These are phyloP conservation scores for Plantago ovata DNA, from an alignment of 257 asterid species.

Conservation along the genomic window DNA sequence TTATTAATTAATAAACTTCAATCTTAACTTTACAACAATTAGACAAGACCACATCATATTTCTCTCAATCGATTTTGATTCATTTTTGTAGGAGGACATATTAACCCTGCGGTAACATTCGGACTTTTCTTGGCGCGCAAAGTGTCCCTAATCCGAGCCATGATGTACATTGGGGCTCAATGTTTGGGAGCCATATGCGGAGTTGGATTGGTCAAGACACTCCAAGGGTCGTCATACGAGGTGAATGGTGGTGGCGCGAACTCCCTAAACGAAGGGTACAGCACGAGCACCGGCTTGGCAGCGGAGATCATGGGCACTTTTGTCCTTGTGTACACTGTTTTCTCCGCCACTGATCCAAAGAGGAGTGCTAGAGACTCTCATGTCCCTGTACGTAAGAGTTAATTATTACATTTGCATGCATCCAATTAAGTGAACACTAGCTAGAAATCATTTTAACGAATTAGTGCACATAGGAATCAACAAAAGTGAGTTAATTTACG, in stretches of 20 bases:
- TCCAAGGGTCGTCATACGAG: constrained; percentile 20
- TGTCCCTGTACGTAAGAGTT: constrained; percentile 37
- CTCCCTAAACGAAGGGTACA: too few species aligned
- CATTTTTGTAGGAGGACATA: constrained; percentile 50
- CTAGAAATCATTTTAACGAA: background rate
- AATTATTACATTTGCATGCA: background rate
- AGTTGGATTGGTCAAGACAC: constrained; percentile 33
- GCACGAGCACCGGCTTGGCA: too few species aligned
- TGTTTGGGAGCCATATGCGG: too few species aligned
- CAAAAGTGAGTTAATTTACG: background rate
- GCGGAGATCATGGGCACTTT: too few species aligned
- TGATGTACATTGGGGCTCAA: constrained; percentile 46
- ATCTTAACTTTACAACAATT: too few species aligned
- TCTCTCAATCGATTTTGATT: too few species aligned
- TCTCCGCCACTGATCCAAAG: constrained; percentile 57
- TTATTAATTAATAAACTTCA: too few species aligned
- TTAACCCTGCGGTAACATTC: too few species aligned
- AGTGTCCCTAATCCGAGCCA: constrained; percentile 36
- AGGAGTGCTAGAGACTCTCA: constrained; percentile 53
- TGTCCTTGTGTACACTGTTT: too few species aligned
- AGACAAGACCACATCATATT: too few species aligned
- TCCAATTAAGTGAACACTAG: too few species aligned
- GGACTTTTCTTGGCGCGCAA: constrained; percentile 43
- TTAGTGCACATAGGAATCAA: background rate
- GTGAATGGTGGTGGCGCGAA: constrained; percentile 39